These are phyloP conservation scores for Lizonia empirigonia DNA, from an alignment of 2,329 filamentous ascomycete genomes.

Conservation along the genomic window DNA sequence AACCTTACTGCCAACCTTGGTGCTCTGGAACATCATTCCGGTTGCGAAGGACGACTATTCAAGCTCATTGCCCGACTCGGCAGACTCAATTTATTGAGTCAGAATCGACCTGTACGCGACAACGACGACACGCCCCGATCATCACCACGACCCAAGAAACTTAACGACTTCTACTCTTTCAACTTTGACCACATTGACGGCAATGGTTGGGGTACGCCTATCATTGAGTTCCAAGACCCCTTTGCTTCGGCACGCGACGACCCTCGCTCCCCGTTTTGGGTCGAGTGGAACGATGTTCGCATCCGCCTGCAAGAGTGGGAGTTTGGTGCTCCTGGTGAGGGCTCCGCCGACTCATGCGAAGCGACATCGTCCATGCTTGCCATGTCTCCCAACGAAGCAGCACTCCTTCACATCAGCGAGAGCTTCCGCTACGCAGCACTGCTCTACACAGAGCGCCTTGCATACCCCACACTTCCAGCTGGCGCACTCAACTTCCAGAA, in stretches of 20 bases:
- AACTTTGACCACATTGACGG: slow-evolving; percentile 68
- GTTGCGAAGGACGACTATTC: slow-evolving; percentile 86
- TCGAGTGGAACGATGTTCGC: slow-evolving; percentile 82
- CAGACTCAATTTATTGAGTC: slow-evolving; percentile 81
- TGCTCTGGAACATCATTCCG: slow-evolving; percentile 81
- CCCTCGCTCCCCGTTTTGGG: slow-evolving; percentile 70
- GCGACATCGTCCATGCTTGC: slow-evolving; percentile 31
- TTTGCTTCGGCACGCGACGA: slow-evolving; percentile 59
- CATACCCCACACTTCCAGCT: slow-evolving; percentile 74
- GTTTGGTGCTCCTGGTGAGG: slow-evolving; percentile 55
- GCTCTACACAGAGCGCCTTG: slow-evolving; percentile 87
- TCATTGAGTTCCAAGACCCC: slow-evolving; percentile 50
- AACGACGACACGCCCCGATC: slow-evolving; percentile 42
- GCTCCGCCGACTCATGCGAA: slow-evolving; percentile 32
- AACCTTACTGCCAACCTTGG: slow-evolving; percentile 70
- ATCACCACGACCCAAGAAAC: slow-evolving; percentile 42
- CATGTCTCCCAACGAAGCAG: slow-evolving; percentile 64
- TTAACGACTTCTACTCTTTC: slow-evolving; percentile 58
- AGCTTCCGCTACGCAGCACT: slow-evolving; percentile 88
- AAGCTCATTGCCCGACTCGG: slow-evolving; percentile 83
- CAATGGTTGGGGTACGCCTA: slow-evolving; percentile 69
- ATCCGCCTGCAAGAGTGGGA: slow-evolving; percentile 80
- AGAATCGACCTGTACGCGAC: slow-evolving; percentile 60
- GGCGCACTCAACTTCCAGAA: slow-evolving; percentile 79
- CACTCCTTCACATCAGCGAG: slow-evolving; percentile 83